Conservation (phyloP, 495 filamentous ascomycete species). For the Pyrenopolyporus hunteri region DNA sequence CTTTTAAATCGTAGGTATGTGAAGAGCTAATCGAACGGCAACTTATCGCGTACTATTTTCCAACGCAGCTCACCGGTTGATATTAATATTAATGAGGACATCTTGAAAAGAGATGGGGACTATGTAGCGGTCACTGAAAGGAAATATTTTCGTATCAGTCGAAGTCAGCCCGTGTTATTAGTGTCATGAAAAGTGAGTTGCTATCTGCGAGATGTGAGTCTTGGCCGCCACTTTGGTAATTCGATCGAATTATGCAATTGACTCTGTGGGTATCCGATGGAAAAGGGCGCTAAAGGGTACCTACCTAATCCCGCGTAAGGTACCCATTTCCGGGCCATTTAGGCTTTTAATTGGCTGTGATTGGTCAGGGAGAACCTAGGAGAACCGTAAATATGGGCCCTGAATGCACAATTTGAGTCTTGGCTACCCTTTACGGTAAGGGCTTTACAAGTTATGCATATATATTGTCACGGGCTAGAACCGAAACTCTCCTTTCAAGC, state of each 20-base stretch:
- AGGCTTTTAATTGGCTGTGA: not conserved
- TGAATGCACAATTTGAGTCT: slow-evolving; percentile 42
- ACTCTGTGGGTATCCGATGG: slow-evolving; percentile 2
- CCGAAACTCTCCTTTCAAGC: not conserved
- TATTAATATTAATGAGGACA: too few relatives aligned
- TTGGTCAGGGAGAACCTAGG: not conserved
- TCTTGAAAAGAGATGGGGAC: not conserved
- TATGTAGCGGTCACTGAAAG: slow-evolving; percentile 6
- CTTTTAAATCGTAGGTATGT: too few relatives aligned
- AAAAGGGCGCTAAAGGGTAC: not conserved
- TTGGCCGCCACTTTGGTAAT: slow-evolving; percentile 29
- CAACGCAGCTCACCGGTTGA: not conserved
- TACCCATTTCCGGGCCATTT: not conserved
- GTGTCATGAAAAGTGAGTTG: slow-evolving; percentile 9
- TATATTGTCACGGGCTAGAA: not conserved
- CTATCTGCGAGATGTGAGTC: slow-evolving; percentile 31
- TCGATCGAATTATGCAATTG: slow-evolving; percentile 19
- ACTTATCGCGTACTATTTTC: not conserved
- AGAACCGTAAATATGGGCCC: slow-evolving; percentile 6
- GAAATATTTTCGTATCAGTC: not conserved
- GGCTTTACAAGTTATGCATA: slow-evolving; percentile 28
- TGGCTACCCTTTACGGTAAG: slow-evolving; percentile 42
- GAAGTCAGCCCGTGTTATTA: slow-evolving; percentile 1
- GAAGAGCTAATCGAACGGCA: not conserved
- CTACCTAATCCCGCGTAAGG: not conserved